Conservation (phyloP, 129 eudicot genomes). For the Flaveria trinervia region DNA sequence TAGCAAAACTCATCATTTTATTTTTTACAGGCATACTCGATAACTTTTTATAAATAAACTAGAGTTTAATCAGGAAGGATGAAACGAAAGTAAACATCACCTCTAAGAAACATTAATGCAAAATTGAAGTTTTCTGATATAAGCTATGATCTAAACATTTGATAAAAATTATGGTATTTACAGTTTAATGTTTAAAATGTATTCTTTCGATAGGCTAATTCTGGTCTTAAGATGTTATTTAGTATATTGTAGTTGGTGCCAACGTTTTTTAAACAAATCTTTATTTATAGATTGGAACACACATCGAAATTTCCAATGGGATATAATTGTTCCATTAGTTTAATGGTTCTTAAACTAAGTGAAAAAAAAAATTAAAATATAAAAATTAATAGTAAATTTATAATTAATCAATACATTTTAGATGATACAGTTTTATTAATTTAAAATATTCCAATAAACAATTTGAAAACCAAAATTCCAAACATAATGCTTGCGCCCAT, state of each 20-base stretch:
- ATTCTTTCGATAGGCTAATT: too few relatives aligned
- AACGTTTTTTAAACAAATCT: neutral
- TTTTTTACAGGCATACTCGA: too few relatives aligned
- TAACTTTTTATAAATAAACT: too few relatives aligned
- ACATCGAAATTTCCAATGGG: conserved; percentile 13
- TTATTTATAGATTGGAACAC: conserved; percentile 18
- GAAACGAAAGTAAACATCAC: too few relatives aligned
- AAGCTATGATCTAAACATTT: too few relatives aligned
- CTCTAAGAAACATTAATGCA: too few relatives aligned
- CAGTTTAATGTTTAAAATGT: too few relatives aligned
- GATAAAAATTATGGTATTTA: too few relatives aligned
- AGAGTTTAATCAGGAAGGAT: too few relatives aligned
- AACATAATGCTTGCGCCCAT: neutral
- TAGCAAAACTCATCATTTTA: too few relatives aligned
- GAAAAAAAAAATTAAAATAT: neutral
- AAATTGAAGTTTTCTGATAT: too few relatives aligned
- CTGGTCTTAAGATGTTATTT: neutral
- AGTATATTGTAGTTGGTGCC: conserved; percentile 12
- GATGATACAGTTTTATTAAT: neutral
- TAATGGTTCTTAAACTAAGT: neutral
- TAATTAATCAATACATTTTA: neutral
- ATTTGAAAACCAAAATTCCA: neutral
- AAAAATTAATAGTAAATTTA: neutral
- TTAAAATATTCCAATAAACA: neutral
- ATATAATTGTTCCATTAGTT: neutral